phyloP scores from a whole-genome alignment of 257 asterid species.

The Solanum paucissectum region DNA sequence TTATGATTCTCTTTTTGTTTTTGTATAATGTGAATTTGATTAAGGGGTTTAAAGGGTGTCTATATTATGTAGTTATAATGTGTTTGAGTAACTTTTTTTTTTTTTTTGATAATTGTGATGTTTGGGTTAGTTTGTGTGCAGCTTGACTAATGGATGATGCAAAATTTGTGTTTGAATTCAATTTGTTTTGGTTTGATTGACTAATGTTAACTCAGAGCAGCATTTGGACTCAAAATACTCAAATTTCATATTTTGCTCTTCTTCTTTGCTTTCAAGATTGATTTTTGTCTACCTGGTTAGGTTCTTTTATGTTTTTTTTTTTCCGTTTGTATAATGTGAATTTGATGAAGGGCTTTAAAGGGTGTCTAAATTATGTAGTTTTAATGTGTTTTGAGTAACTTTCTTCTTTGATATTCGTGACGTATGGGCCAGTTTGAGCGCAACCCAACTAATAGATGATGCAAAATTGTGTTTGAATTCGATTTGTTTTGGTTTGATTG shows the following conservation, averaged over 20 bases:
- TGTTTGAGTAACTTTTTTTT: not conserved
- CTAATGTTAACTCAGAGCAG: not conserved
- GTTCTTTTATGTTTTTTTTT: not conserved
- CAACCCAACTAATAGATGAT: not conserved
- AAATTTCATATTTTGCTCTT: not conserved
- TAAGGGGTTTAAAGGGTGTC: not conserved
- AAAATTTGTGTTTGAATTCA: not conserved
- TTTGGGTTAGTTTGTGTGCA: not conserved
- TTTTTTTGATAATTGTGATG: not conserved
- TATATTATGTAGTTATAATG: not conserved
- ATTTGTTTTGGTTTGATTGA: not conserved
- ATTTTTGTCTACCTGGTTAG: not conserved
- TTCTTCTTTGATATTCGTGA: not conserved
- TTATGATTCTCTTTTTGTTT: not conserved
- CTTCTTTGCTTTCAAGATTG: not conserved
- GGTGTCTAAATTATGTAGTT: not conserved
- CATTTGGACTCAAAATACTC: not conserved
- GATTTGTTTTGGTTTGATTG: not conserved
- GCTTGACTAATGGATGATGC: not conserved
- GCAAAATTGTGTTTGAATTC: not conserved
- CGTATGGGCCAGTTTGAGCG: not conserved
- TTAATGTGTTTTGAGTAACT: not conserved
- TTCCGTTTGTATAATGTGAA: not conserved
- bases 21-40: not conserved
- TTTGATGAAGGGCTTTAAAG: not conserved